Percentiles rank a stretch among this genome's conserved stretches.
phyloP scores from a whole-genome alignment of 148 eudicot genomes.

The Spergularia marina region DNA sequence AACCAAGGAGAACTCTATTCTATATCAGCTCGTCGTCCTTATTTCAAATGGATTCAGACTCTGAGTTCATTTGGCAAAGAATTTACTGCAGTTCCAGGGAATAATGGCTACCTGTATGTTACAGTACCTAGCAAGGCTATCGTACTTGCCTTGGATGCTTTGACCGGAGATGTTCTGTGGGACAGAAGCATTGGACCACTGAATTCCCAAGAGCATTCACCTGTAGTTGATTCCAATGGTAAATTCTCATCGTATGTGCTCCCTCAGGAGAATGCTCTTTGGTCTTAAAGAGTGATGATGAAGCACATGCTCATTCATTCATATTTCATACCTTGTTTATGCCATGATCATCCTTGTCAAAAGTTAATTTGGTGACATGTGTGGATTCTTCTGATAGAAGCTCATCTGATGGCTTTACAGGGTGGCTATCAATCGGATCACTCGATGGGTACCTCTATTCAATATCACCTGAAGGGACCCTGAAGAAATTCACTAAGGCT shows the following conservation, averaged over 20 bases:
- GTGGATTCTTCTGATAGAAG: too few relatives aligned
- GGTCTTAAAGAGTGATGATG: neutral
- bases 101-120: conserved; percentile 72
- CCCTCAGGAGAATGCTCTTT: too few relatives aligned
- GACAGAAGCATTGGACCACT: conserved; percentile 70
- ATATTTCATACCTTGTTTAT: too few relatives aligned
- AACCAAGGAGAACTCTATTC: conserved; percentile 81
- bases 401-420: conserved; percentile 34
- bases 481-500: conserved; percentile 53
- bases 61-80: conserved; percentile 51
- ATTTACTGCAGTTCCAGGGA: conserved; percentile 60
- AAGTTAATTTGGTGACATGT: neutral
- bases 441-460: conserved; percentile 82
- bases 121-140: conserved; percentile 50
- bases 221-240: conserved; percentile 85
- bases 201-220: conserved; percentile 49
- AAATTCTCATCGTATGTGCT: too few relatives aligned
- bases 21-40: conserved; percentile 50
- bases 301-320: neutral
- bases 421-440: conserved; percentile 93
- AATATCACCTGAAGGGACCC: conserved; percentile 65
- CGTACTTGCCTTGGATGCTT: conserved; percentile 63
- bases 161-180: conserved; percentile 70
- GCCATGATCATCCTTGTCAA: neutral
- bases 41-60: conserved; percentile 78